Conservation (phyloP, 352 stramenopile species). For the Pythium phragmitis region DNA sequence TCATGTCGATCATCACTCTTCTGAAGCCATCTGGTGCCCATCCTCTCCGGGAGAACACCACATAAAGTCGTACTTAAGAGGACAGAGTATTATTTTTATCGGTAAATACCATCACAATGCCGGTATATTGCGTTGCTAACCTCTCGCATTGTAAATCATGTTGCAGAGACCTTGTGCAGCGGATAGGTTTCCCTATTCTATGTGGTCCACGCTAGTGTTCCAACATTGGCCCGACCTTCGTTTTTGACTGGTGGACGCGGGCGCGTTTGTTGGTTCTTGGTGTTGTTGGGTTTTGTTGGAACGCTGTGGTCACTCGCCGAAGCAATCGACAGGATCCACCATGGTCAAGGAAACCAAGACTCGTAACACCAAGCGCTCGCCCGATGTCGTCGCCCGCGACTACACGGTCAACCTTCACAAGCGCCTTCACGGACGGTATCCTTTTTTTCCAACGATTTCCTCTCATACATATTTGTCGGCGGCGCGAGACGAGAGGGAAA, state of each 20-base stretch:
- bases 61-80: conserved; percentile 1
- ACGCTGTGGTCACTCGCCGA: conserved; percentile 35
- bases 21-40: conserved; percentile 11
- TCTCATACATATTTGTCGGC: conserved; percentile 17
- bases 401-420: conserved; percentile 99
- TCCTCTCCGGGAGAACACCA: not conserved
- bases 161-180: not conserved
- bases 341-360: conserved; percentile 90
- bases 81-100: not conserved
- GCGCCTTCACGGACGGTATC: conserved; percentile 91
- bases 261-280: conserved; percentile 24
- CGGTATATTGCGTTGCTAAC: conserved; percentile 1
- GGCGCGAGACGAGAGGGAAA: not conserved
- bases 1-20: not conserved
- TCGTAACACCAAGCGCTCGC: conserved; percentile 81
- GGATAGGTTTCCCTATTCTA: not conserved
- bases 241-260: conserved; percentile 33
- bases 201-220: conserved; percentile 11
- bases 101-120: conserved; percentile 2
- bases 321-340: conserved; percentile 31
- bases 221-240: not conserved
- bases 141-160: not conserved
- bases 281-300: conserved; percentile 15
- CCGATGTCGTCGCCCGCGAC: conserved; percentile 96
- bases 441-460: conserved; percentile 59